Evolutionary conservation across 768 basidiomycete genomes (phyloP).

Genomic region (Leccinum truebloodii): DNA sequence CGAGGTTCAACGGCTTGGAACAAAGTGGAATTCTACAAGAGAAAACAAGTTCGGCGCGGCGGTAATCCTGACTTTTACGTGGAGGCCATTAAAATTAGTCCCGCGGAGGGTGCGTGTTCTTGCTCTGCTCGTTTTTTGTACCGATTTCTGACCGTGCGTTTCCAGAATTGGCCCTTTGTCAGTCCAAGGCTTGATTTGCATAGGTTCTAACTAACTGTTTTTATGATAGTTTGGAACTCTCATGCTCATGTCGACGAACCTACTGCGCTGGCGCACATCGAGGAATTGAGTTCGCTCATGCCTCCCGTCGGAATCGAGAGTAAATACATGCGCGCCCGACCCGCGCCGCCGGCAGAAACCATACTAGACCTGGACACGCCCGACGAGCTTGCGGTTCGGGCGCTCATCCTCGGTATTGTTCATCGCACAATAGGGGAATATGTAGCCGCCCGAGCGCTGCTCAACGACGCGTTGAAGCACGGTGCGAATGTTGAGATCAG

Average conservation of each 20-base stretch:
- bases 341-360: background rate
- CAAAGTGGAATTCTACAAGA: conserved; percentile 72
- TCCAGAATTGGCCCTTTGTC: conserved; percentile 71
- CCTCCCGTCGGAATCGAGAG: conserved; percentile 42
- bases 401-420: conserved; percentile 66
- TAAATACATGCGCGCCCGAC: conserved; percentile 23
- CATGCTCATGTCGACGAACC: conserved; percentile 58
- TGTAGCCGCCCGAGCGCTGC: conserved; percentile 44
- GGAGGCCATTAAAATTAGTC: conserved; percentile 60
- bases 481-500: conserved; percentile 46
- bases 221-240: conserved; percentile 70
- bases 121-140: background rate
- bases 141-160: conserved; percentile 6
- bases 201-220: conserved; percentile 6
- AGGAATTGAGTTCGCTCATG: conserved; percentile 49
- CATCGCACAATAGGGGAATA: conserved; percentile 58
- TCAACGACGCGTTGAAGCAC: conserved; percentile 51
- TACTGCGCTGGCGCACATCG: conserved; percentile 60
- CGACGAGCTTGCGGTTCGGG: conserved; percentile 69
- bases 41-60: conserved; percentile 59
- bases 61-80: conserved; percentile 53
- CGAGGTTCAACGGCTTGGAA: background rate
- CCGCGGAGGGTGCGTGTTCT: conserved; percentile 59
- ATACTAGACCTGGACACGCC: conserved; percentile 57
- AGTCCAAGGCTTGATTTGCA: conserved; percentile 24